A percentile compares a stretch with the other conserved stretches of the same genome.
Conservation (phyloP, 1,139 yeast species). For the Scheffersomyces titani region DNA sequence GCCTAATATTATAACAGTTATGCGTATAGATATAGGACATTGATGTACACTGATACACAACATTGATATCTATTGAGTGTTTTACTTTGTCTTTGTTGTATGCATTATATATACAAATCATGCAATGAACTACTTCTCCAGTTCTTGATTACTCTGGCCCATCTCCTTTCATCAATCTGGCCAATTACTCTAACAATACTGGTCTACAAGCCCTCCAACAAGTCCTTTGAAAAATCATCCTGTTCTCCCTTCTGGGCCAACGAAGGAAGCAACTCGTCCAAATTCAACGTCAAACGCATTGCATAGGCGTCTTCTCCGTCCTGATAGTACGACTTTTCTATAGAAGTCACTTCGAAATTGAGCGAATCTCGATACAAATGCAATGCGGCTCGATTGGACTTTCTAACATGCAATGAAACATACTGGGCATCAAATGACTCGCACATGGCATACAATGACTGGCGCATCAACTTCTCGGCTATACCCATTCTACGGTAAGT, state of each 20-base stretch:
- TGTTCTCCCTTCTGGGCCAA: conserved; percentile 47
- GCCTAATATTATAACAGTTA: neutral
- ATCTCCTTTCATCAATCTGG: neutral
- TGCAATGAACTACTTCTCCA: neutral
- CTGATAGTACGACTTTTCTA: conserved; percentile 87
- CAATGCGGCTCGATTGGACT: conserved; percentile 90
- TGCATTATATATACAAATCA: neutral
- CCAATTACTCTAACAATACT: neutral
- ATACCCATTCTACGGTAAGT: conserved; percentile 93
- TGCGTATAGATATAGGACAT: no score
- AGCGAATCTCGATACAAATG: conserved; percentile 88
- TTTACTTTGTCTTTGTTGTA: neutral
- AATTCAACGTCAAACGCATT: conserved; percentile 69
- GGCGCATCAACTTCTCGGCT: conserved; percentile 92
- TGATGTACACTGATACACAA: neutral
- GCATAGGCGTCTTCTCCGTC: conserved; percentile 99
- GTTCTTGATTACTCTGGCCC: neutral
- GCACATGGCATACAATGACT: conserved; percentile 72
- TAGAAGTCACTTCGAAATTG: conserved; percentile 74
- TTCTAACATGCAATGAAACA: conserved; percentile 91
- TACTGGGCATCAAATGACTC: conserved; percentile 82
- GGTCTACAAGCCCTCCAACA: conserved; percentile 24
- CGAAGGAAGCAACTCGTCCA: conserved; percentile 63
- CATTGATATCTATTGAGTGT: neutral
- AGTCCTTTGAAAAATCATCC: conserved; percentile 54